These are phyloP conservation scores for Termitomyces titanicus DNA, from an alignment of 768 basidiomycete species.

Conservation along the genomic window DNA sequence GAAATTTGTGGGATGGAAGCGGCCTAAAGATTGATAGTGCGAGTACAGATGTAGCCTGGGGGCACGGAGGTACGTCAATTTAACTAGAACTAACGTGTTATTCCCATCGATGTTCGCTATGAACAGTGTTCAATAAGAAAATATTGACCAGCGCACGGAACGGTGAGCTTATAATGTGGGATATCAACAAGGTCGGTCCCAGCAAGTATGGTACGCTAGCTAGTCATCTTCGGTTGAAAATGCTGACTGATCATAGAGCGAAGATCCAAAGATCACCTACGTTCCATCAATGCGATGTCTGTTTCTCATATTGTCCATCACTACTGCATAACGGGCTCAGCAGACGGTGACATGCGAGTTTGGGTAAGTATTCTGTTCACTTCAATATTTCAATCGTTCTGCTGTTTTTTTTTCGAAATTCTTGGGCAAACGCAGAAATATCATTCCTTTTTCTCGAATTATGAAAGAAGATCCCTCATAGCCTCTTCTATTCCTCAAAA, in stretches of 20 bases:
- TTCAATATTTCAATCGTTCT: neutral
- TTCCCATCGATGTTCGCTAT: neutral
- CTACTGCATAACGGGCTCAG: conserved; percentile 77
- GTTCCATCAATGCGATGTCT: conserved; percentile 68
- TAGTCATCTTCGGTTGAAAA: neutral
- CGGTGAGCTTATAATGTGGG: conserved; percentile 84
- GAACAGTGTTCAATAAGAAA: conserved; percentile 65
- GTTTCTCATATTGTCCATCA: conserved; percentile 65
- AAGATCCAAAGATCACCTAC: conserved; percentile 62
- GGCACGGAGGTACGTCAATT: conserved; percentile 50
- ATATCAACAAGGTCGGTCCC: conserved; percentile 59
- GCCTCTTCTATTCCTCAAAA: neutral
- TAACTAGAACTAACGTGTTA: neutral
- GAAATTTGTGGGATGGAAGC: conserved; percentile 76
- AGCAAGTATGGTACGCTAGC: conserved; percentile 63
- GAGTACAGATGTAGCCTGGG: conserved; percentile 82
- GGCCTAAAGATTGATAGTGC: conserved; percentile 77
- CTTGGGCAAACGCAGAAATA: neutral
- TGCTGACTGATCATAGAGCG: conserved; percentile 41
- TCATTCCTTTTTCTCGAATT: neutral
- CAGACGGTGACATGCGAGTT: conserved; percentile 75
- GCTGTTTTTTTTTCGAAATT: too few relatives aligned
- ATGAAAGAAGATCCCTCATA: too few relatives aligned
- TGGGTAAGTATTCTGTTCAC: conserved; percentile 51
- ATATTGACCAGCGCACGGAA: conserved; percentile 78